Conservation (phyloP, 768 basidiomycete species). For the Phaeotremella fagi region DNA sequence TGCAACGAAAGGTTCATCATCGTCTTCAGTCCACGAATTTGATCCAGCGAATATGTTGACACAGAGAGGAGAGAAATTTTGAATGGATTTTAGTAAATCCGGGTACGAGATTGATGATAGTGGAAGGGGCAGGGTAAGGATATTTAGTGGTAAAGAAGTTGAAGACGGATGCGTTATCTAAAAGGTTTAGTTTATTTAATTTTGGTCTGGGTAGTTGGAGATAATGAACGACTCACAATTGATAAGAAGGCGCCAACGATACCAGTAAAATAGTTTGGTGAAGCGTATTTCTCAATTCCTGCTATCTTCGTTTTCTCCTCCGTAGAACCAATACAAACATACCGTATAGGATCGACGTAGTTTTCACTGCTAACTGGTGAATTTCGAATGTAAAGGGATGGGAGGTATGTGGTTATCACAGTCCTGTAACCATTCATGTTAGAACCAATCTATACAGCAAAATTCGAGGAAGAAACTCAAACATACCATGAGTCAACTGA, state of each 20-base stretch:
- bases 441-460: background rate
- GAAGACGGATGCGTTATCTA: no score
- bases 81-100: background rate
- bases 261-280: conserved; percentile 36
- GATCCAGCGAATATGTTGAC: no score
- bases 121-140: conserved; percentile 24
- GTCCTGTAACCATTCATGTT: conserved; percentile 9
- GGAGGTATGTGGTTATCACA: conserved; percentile 23
- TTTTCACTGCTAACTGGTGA: background rate
- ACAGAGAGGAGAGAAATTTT: background rate
- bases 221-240: conserved; percentile 12
- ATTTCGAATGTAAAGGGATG: conserved; percentile 28
- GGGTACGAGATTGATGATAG: conserved; percentile 15
- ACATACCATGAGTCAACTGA: conserved; percentile 5
- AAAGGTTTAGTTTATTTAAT: no score
- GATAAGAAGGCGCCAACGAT: conserved; percentile 26
- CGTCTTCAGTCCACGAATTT: conserved; percentile 25
- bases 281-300: background rate
- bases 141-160: no score
- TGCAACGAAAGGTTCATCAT: conserved; percentile 31
- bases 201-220: background rate
- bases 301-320: background rate
- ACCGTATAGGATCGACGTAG: conserved; percentile 1
- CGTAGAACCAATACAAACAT: background rate
- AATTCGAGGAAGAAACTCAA: background rate